Evolutionary conservation across 1,284 basidiomycete genomes (phyloP).

Genomic region (Microbotryum saponariae): DNA sequence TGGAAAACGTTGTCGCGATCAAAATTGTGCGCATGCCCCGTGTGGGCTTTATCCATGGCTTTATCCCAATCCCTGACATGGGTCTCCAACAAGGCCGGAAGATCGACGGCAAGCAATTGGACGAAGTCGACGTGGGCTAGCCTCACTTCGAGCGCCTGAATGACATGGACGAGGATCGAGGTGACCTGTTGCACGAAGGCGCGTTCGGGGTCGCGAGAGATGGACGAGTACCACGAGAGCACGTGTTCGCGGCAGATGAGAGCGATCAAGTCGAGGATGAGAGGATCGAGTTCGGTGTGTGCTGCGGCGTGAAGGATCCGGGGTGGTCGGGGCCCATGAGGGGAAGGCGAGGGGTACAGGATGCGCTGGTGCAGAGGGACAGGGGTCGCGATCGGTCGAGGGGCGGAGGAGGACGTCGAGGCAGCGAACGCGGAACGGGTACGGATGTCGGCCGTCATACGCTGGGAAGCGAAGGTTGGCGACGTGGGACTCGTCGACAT

Average conservation of each 20-base stretch:
- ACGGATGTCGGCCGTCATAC: too few relatives aligned
- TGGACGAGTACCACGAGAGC: constrained; percentile 66
- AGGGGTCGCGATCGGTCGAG: background rate
- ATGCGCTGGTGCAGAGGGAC: constrained; percentile 19
- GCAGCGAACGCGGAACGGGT: too few relatives aligned
- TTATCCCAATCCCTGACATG: constrained; percentile 66
- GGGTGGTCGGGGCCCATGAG: constrained; percentile 1
- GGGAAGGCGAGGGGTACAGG: constrained; percentile 13
- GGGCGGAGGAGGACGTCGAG: background rate
- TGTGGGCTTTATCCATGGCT: constrained; percentile 53
- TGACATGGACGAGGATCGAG: constrained; percentile 51
- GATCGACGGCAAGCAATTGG: constrained; percentile 52
- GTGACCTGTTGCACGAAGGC: constrained; percentile 66
- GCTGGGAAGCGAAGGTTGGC: too few relatives aligned
- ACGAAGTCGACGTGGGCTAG: constrained; percentile 52
- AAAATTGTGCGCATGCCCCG: constrained; percentile 53
- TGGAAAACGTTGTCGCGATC: constrained; percentile 56
- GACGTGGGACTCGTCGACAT: too few relatives aligned
- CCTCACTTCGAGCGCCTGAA: constrained; percentile 56
- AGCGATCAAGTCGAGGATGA: constrained; percentile 55
- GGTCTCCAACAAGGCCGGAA: constrained; percentile 58
- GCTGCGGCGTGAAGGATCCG: constrained; percentile 26
- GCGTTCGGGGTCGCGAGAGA: constrained; percentile 60
- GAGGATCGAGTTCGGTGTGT: constrained; percentile 22
- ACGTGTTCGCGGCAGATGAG: constrained; percentile 66